phyloP scores from a whole-genome alignment of 2,329 filamentous ascomycete species.

The Hansfordia pulvinata region DNA sequence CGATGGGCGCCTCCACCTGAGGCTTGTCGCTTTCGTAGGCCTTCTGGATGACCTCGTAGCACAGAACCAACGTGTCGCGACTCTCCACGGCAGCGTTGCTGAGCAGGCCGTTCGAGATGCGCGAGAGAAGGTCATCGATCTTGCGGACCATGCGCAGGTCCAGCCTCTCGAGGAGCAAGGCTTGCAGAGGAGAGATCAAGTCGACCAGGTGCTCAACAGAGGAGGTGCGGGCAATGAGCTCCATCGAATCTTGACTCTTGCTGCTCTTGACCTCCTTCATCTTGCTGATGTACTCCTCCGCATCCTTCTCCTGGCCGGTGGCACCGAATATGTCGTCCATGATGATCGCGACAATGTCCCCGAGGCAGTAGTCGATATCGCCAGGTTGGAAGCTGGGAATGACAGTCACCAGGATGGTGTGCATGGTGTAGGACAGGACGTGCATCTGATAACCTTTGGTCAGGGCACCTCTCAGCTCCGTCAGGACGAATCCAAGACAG shows the following conservation, averaged over 20 bases:
- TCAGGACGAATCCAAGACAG: slow-evolving; percentile 86
- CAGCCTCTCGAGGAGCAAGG: slow-evolving; percentile 70
- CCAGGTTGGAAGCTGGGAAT: slow-evolving; percentile 64
- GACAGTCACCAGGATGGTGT: slow-evolving; percentile 71
- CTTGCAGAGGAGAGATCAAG: slow-evolving; percentile 65
- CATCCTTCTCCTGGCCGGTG: slow-evolving; percentile 90
- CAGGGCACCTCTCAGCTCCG: slow-evolving; percentile 73
- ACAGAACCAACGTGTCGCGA: slow-evolving; percentile 80
- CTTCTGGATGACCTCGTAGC: slow-evolving; percentile 85
- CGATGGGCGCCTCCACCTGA: slow-evolving; percentile 36
- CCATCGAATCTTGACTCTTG: slow-evolving; percentile 97
- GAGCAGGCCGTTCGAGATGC: slow-evolving; percentile 71
- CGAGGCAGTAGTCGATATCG: slow-evolving; percentile 78
- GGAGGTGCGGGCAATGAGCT: slow-evolving; percentile 72
- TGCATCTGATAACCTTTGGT: slow-evolving; percentile 85
- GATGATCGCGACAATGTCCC: slow-evolving; percentile 65
- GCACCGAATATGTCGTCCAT: slow-evolving; percentile 97
- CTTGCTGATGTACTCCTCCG: slow-evolving; percentile 84
- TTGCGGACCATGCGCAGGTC: slow-evolving; percentile 75
- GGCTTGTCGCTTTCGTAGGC: slow-evolving; percentile 55
- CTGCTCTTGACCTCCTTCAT: slow-evolving; percentile 98
- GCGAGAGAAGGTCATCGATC: slow-evolving; percentile 75
- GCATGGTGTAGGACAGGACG: slow-evolving; percentile 87
- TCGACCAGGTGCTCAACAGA: slow-evolving; percentile 62
- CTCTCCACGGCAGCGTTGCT: slow-evolving; percentile 69